Evolutionary conservation across 768 basidiomycete genomes (phyloP), one percentile per base, ranked within the genome.

Genomic region (Lactifluus subvellereus): DNA sequence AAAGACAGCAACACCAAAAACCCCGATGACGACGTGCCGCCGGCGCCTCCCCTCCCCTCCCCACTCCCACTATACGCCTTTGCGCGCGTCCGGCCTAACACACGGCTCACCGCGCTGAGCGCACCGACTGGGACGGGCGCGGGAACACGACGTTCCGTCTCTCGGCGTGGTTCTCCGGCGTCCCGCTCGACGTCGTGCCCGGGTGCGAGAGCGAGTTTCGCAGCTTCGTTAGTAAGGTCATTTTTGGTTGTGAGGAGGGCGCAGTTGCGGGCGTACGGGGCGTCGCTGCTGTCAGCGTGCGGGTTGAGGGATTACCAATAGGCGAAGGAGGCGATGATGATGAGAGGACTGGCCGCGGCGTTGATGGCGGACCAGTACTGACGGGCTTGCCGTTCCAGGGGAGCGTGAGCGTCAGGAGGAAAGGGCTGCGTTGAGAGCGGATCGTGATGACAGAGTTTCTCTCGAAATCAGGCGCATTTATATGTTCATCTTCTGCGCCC

Each of bases 121-220:
- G 78, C 77, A 14, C 77, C 14, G 74, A 77, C n/a, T 27, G 3
- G 14, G 74, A 76, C 16, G 80, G 78, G 43, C 80, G 74, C 7
- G 80, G 81, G 20, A 87, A 84, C 4, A 77, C 82, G 1, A 75
- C 78, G 4, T 84, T 85, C 65, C 74, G 75, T 0, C 82, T 94
- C 13, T 78, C 80, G 0, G 88, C 91, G 8, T 78, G 79, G 66
- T 80, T 93, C 50, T 77, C 80, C 2, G 87, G 91, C 67, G 85
- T 90, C 11, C 89, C 91, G 16, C 74, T 94, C 33, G 76, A 89
- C 60, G 87, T 93, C 10, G 76, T 94, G 0, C 89, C 90, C 0
- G 90, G 91, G 6, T 80, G 91, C 48, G 81, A 91, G 72, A 83
- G 79, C 64, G 82, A 88, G 69, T 91, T 94, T 65, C 84, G 86